Conservation (phyloP, 2,329 filamentous ascomycete genomes). For the Colletotrichum sp. region DNA sequence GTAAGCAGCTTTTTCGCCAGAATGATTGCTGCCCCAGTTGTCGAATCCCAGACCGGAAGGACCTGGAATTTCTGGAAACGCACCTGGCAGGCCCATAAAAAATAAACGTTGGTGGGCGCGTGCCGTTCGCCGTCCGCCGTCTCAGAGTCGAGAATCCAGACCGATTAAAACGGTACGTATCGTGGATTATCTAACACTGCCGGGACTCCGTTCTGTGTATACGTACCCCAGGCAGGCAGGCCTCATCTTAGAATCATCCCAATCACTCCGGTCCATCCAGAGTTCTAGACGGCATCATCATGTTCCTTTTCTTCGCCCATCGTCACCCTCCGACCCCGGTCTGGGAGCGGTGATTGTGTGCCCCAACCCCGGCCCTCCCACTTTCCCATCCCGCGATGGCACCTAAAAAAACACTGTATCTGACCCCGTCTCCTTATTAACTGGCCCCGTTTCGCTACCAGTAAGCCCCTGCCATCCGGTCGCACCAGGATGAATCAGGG, state of each 20-base stretch:
- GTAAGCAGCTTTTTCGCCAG: not conserved
- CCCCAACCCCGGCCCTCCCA: not conserved
- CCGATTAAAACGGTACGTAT: not conserved
- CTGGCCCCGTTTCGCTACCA: not conserved
- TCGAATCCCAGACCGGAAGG: not conserved
- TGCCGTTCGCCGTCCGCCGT: not conserved
- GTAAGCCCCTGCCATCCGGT: conserved; percentile 10
- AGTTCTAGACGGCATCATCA: not conserved
- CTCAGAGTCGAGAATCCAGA: not conserved
- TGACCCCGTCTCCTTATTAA: conserved; percentile 3
- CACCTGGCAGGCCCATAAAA: not conserved
- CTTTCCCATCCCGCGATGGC: conserved; percentile 10
- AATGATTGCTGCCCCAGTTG: not conserved
- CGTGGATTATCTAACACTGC: not conserved
- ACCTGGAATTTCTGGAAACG: not conserved
- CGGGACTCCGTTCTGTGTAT: not conserved
- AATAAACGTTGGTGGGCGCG: not conserved
- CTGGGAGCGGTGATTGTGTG: not conserved
- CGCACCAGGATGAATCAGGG: conserved; percentile 20
- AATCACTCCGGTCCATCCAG: not conserved
- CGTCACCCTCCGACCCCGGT: not conserved
- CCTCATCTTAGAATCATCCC: not conserved
- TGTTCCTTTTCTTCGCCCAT: not conserved
- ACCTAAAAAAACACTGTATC: conserved; percentile 1
- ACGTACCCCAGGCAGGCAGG: not conserved